Conservation (phyloP, 345 rosid genomes). For the Geranium rotundifolium region DNA sequence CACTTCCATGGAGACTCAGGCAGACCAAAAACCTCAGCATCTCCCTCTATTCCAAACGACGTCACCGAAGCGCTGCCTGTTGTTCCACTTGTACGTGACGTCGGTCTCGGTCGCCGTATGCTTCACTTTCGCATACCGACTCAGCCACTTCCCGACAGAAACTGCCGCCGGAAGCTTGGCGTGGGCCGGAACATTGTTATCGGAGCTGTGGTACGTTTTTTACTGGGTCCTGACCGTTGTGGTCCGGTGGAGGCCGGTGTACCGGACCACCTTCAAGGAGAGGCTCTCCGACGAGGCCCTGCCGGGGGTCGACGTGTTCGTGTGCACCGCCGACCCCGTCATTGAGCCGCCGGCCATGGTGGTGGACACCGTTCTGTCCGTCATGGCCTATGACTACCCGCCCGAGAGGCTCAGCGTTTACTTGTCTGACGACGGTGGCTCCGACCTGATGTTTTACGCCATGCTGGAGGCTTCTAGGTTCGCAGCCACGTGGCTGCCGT, state of each 20-base stretch:
- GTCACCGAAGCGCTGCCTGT: neutral
- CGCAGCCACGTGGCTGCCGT: conserved; percentile 29
- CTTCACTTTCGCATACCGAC: conserved; percentile 28
- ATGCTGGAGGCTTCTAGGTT: conserved; percentile 27
- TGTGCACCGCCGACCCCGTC: conserved; percentile 34
- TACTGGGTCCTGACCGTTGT: conserved; percentile 43
- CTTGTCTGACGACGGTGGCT: conserved; percentile 35
- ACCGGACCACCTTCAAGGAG: conserved; percentile 22
- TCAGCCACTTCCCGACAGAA: conserved; percentile 13
- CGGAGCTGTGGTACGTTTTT: conserved; percentile 37
- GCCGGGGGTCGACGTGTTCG: conserved; percentile 25
- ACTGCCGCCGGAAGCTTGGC: conserved; percentile 13
- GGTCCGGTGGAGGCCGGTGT: conserved; percentile 30
- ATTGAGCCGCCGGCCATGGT: conserved; percentile 35
- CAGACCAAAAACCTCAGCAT: too few relatives aligned
- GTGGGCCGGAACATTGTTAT: conserved; percentile 31
- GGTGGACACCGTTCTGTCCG: conserved; percentile 26
- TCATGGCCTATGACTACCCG: conserved; percentile 27
- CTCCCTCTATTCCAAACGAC: neutral
- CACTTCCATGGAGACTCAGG: too few relatives aligned
- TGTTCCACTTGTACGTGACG: neutral
- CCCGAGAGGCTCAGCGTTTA: conserved; percentile 23
- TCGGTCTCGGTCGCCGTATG: conserved; percentile 21
- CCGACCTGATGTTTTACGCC: conserved; percentile 28
- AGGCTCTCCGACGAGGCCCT: conserved; percentile 21